Evolutionary conservation across 169 alveolate species (phyloP).

Genomic region (Blepharisma undulans): DNA sequence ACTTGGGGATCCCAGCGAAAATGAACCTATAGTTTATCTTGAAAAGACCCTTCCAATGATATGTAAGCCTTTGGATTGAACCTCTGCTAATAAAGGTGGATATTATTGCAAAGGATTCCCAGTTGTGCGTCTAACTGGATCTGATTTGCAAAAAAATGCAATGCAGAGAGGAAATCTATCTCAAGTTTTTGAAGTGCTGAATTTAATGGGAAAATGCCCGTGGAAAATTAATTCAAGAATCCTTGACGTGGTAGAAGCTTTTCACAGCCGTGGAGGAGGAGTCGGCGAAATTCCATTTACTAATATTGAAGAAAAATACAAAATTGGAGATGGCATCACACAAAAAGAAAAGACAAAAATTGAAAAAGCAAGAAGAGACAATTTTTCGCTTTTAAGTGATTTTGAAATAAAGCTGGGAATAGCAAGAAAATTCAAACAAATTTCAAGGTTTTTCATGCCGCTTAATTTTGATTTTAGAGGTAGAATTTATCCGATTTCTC

Average conservation of each 20-base stretch:
- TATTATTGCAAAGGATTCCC: constrained; percentile 60
- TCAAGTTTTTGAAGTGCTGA: constrained; percentile 54
- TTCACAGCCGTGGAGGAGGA: constrained; percentile 80
- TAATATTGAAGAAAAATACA: constrained; percentile 51
- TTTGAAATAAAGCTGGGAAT: constrained; percentile 77
- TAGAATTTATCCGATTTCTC: constrained; percentile 96
- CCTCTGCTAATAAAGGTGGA: constrained; percentile 74
- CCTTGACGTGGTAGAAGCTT: constrained; percentile 65
- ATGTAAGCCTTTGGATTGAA: constrained; percentile 81
- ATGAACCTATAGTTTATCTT: constrained; percentile 55
- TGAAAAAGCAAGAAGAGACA: constrained; percentile 64
- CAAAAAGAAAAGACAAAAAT: constrained; percentile 56
- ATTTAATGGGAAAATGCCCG: constrained; percentile 59
- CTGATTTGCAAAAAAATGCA: constrained; percentile 51
- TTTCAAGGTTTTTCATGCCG: constrained; percentile 92
- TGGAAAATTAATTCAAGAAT: constrained; percentile 74
- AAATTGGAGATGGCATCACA: constrained; percentile 49
- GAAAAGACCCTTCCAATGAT: constrained; percentile 83
- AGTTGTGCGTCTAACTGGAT: constrained; percentile 51
- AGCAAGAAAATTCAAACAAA: constrained; percentile 85
- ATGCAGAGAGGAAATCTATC: constrained; percentile 58
- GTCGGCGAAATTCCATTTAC: constrained; percentile 73
- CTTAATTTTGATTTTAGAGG: constrained; percentile 97
- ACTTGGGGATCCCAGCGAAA: constrained; percentile 45
- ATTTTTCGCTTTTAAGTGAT: constrained; percentile 72